These are phyloP conservation scores for Daldinia bambusicola DNA, from an alignment of 495 filamentous ascomycete species.

Conservation along the genomic window DNA sequence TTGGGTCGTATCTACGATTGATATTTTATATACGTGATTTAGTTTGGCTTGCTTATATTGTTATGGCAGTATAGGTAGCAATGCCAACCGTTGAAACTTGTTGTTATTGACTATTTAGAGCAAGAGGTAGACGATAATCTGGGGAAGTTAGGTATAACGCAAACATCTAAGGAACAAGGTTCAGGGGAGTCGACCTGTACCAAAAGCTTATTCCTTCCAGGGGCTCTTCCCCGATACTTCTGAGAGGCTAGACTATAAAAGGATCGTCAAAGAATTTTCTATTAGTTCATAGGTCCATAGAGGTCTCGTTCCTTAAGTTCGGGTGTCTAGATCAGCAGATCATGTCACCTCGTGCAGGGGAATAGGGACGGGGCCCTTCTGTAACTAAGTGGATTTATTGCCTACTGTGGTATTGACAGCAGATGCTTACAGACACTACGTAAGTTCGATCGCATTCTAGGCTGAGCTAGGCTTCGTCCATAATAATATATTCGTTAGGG, in stretches of 20 bases:
- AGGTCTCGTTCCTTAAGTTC: slow-evolving; percentile 30
- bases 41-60: background rate
- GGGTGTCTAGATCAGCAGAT: slow-evolving; percentile 42
- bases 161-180: slow-evolving; percentile 18
- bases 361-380: slow-evolving; percentile 22
- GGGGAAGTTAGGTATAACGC: background rate
- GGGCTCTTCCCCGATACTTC: slow-evolving; percentile 29
- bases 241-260: slow-evolving; percentile 36
- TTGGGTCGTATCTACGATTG: background rate
- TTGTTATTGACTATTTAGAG: background rate
- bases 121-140: background rate
- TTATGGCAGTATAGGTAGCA: background rate
- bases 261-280: slow-evolving; percentile 20
- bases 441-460: slow-evolving; percentile 42
- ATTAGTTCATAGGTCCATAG: slow-evolving; percentile 13
- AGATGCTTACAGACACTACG: slow-evolving; percentile 6
- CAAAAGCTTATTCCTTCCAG: slow-evolving; percentile 14
- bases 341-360: slow-evolving; percentile 28
- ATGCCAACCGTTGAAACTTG: background rate
- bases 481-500: slow-evolving; percentile 21
- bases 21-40: background rate
- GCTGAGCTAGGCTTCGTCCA: slow-evolving; percentile 13
- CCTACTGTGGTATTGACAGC: slow-evolving; percentile 10
- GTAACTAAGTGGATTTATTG: slow-evolving; percentile 9
- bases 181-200: slow-evolving; percentile 25